Conservation (phyloP, 495 filamentous ascomycete genomes). For the Extremus antarcticus region DNA sequence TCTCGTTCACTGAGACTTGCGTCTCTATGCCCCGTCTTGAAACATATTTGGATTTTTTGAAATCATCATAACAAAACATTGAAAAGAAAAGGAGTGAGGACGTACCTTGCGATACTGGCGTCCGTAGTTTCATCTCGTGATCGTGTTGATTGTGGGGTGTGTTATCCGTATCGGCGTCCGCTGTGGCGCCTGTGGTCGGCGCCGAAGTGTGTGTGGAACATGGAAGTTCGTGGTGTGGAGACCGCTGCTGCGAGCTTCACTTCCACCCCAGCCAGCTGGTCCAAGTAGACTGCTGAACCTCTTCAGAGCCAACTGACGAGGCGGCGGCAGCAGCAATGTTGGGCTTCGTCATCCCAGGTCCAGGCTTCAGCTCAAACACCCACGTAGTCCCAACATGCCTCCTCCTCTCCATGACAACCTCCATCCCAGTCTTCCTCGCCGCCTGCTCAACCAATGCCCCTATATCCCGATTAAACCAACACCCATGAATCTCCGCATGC, state of each 20-base stretch:
- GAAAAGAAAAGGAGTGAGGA: background rate
- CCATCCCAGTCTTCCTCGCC: constrained; percentile 51
- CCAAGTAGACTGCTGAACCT: background rate
- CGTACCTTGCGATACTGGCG: background rate
- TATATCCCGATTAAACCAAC: constrained; percentile 96
- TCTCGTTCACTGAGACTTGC: constrained; percentile 3
- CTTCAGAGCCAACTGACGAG: too few species aligned
- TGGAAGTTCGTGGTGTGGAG: too few species aligned
- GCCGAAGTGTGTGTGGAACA: too few species aligned
- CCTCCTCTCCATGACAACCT: constrained; percentile 56
- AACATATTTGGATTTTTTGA: constrained; percentile 16
- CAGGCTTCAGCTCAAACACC: constrained; percentile 49
- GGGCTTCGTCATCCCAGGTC: background rate
- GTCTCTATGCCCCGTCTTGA: constrained; percentile 19
- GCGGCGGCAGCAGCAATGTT: too few species aligned
- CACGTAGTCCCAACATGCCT: constrained; percentile 72
- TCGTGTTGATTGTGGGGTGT: too few species aligned
- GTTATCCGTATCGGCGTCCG: too few species aligned
- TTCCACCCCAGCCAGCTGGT: constrained; percentile 1
- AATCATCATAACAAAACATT: constrained; percentile 7
- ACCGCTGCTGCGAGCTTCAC: background rate
- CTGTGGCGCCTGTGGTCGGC: too few species aligned
- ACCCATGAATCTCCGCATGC: constrained; percentile 79
- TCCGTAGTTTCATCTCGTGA: too few species aligned
- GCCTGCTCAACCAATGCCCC: constrained; percentile 58